These are phyloP conservation scores for Cladosporium halotolerans DNA, from an alignment of 2,329 filamentous ascomycete species.

Conservation along the genomic window DNA sequence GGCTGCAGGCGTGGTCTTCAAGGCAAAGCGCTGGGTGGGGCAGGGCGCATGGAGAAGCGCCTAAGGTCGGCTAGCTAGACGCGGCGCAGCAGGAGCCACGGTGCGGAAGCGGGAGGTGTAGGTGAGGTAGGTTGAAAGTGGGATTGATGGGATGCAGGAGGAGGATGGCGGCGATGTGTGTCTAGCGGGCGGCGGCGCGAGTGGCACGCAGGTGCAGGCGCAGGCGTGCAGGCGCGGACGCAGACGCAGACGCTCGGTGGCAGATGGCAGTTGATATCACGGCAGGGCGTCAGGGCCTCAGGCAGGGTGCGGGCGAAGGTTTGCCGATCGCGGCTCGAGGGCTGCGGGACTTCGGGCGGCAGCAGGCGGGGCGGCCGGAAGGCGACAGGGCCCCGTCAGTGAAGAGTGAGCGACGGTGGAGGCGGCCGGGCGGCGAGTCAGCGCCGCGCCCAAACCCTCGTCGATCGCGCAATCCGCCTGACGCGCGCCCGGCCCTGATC, in stretches of 20 bases:
- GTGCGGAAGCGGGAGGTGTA: no score
- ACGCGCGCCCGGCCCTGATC: no score
- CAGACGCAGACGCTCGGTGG: not conserved
- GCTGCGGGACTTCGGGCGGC: no score
- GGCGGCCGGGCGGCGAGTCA: no score
- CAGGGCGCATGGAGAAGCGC: constrained; percentile 6
- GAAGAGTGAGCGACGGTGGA: no score
- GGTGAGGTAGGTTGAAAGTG: no score
- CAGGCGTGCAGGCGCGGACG: not conserved
- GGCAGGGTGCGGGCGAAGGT: no score
- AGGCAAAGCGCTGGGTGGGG: not conserved
- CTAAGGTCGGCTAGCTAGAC: constrained; percentile 10
- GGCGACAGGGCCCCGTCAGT: no score
- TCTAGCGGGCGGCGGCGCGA: constrained; percentile 3
- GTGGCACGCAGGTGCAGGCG: not conserved
- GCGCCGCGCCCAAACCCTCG: no score
- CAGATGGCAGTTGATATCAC: not conserved
- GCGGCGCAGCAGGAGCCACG: not conserved
- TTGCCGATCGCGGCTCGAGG: no score
- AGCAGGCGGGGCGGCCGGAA: no score
- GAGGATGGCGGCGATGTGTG: not conserved
- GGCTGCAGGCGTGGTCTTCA: constrained; percentile 6
- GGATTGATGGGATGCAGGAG: not conserved
- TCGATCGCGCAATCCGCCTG: no score
- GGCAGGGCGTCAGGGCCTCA: not conserved